Evolutionary conservation across 108 stramenopile genomes (phyloP).

Genomic region (Heterococcus sp.): DNA sequence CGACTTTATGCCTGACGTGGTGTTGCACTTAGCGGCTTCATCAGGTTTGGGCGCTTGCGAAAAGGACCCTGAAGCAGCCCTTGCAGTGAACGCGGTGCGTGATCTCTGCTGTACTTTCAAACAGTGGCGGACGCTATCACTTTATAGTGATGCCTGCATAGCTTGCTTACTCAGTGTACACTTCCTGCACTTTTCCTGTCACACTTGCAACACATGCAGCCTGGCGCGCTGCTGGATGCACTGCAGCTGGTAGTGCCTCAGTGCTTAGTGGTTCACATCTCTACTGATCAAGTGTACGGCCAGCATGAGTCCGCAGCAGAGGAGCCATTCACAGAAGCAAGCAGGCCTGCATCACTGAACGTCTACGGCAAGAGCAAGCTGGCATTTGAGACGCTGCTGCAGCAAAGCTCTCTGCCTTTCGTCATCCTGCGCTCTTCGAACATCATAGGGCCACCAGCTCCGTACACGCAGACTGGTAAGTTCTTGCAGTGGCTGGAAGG

Average conservation of each 20-base stretch:
- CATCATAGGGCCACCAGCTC: background rate
- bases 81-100: background rate
- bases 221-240: background rate
- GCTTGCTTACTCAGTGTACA: background rate
- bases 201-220: background rate
- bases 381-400: background rate
- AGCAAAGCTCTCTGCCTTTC: background rate
- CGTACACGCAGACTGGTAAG: background rate
- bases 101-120: background rate
- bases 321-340: background rate
- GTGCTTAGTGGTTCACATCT: background rate
- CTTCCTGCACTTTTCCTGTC: background rate
- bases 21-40: background rate
- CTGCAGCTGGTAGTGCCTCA: background rate
- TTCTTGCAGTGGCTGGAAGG: conserved; percentile 1
- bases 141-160: background rate
- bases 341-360: background rate
- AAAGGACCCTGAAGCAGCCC: background rate
- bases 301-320: background rate
- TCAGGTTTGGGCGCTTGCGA: background rate
- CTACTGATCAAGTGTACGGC: background rate
- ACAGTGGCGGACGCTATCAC: background rate
- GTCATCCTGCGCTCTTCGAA: background rate
- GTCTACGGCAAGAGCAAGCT: background rate
- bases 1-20: background rate